Percentiles rank a stretch among this genome's conserved stretches.
These are phyloP conservation scores for Geotrichum restrictum DNA, from an alignment of 1,139 yeast genomes.

Conservation along the genomic window DNA sequence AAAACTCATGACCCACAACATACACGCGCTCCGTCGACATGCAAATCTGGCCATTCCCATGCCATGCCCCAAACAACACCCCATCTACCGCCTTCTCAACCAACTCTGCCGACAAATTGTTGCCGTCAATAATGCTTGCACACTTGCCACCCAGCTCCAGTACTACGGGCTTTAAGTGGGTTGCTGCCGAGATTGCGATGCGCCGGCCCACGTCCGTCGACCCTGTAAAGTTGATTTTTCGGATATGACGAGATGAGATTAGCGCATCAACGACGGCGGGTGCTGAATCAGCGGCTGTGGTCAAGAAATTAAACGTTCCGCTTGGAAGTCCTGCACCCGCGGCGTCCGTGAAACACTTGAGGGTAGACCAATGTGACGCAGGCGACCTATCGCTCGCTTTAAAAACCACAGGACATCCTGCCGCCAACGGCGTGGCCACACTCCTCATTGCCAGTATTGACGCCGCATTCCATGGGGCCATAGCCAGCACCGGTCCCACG, in stretches of 20 bases:
- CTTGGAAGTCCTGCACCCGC: constrained; percentile 68
- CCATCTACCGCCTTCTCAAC: constrained; percentile 39
- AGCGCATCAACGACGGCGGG: constrained; percentile 48
- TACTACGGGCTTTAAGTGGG: constrained; percentile 66
- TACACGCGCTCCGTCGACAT: constrained; percentile 76
- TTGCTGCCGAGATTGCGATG: constrained; percentile 59
- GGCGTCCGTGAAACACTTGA: constrained; percentile 42
- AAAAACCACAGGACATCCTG: constrained; percentile 61
- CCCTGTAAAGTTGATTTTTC: constrained; percentile 67
- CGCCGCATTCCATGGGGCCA: constrained; percentile 53
- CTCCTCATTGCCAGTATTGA: constrained; percentile 38
- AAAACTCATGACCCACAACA: constrained; percentile 54
- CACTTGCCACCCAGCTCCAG: constrained; percentile 88
- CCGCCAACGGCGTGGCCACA: constrained; percentile 46
- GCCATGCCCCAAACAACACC: constrained; percentile 68
- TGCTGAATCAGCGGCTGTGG: constrained; percentile 54
- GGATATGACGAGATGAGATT: constrained; percentile 53
- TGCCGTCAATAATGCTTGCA: constrained; percentile 75
- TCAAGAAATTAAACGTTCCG: constrained; percentile 61
- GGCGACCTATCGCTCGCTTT: constrained; percentile 70
- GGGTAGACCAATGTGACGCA: constrained; percentile 54
- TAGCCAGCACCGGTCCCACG: constrained; percentile 47
- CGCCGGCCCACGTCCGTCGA: constrained; percentile 57
- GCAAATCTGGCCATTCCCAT: constrained; percentile 84
- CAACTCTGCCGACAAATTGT: constrained; percentile 37